Percentiles rank a stretch among this genome's conserved stretches.
These are phyloP conservation scores for Clonostachys sp. DNA, from an alignment of 2,329 filamentous ascomycete genomes.

Conservation along the genomic window DNA sequence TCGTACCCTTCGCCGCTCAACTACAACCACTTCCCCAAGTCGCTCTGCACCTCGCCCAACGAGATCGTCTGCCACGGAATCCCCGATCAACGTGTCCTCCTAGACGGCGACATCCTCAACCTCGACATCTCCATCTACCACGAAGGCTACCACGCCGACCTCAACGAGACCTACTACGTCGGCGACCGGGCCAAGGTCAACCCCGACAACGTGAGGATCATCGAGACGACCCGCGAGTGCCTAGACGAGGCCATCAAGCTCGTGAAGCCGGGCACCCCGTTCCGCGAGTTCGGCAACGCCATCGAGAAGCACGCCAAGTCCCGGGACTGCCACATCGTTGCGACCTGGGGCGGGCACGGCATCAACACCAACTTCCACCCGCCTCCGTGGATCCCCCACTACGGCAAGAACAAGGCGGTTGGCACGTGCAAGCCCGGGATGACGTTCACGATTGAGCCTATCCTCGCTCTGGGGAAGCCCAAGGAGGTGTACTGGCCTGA, in stretches of 20 bases:
- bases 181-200: constrained; percentile 81
- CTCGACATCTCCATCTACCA: constrained; percentile 95
- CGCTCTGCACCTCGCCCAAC: constrained; percentile 91
- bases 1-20: constrained; percentile 93
- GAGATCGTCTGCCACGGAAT: constrained; percentile 99
- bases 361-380: constrained; percentile 93
- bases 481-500: constrained; percentile 96
- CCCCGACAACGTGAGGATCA: constrained; percentile 80
- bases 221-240: constrained; percentile 85
- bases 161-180: constrained; percentile 99
- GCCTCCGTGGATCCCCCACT: constrained; percentile 92
- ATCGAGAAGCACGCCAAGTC: constrained; percentile 94
- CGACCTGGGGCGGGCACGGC: constrained; percentile 93
- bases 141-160: constrained; percentile 88
- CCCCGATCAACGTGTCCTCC: constrained; percentile 78
- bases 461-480: constrained; percentile 90
- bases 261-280: constrained; percentile 88
- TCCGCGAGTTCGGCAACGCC: constrained; percentile 87
- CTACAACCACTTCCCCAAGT: constrained; percentile 96
- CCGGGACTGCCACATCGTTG: constrained; percentile 81
- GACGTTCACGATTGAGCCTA: constrained; percentile 98
- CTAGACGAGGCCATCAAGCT: constrained; percentile 82
- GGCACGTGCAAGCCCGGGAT: constrained; percentile 92
- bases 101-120: constrained; percentile 95
- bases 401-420: constrained; percentile 96